phyloP scores from a whole-genome alignment of 2,329 filamentous ascomycete species.

The Teratosphaeria viscida region DNA sequence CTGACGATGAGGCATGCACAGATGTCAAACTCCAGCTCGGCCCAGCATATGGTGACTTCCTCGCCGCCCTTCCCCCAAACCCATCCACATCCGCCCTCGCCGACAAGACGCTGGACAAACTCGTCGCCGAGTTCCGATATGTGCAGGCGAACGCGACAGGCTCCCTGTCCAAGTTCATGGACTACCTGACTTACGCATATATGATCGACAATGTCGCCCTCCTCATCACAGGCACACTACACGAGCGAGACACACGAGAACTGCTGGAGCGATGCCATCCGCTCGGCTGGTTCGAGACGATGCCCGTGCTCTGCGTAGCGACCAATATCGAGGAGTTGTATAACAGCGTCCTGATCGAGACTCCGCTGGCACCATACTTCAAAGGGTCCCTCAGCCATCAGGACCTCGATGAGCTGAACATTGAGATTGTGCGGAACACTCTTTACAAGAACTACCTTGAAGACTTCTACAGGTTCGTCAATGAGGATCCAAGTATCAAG shows the following conservation, averaged over 20 bases:
- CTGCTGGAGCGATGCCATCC: slow-evolving; percentile 92
- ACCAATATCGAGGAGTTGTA: slow-evolving; percentile 98
- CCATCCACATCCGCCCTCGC: slow-evolving; percentile 93
- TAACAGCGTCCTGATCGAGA: slow-evolving; percentile 95
- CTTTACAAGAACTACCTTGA: slow-evolving; percentile 99
- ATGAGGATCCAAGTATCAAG: slow-evolving; percentile 72
- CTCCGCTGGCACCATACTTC: slow-evolving; percentile 90
- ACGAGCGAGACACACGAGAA: slow-evolving; percentile 94
- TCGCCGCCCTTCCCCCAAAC: slow-evolving; percentile 85
- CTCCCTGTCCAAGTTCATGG: slow-evolving; percentile 87
- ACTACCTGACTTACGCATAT: slow-evolving; percentile 97
- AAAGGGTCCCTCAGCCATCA: slow-evolving; percentile 93
- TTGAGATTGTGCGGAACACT: slow-evolving; percentile 97
- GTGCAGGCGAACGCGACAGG: slow-evolving; percentile 88
- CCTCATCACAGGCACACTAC: slow-evolving; percentile 91
- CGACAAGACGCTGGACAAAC: slow-evolving; percentile 92
- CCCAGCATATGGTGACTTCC: slow-evolving; percentile 93
- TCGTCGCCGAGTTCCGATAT: slow-evolving; percentile 95
- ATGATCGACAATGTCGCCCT: slow-evolving; percentile 99
- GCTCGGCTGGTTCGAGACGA: slow-evolving; percentile 96
- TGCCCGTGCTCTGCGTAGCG: slow-evolving; percentile 94
- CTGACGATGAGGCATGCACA: slow-evolving; percentile 28
- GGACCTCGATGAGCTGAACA: slow-evolving; percentile 96
- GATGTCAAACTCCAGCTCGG: slow-evolving; percentile 97
- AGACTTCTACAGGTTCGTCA: slow-evolving; percentile 93